Evolutionary conservation across 2,329 filamentous ascomycete genomes (phyloP).

Genomic region (Epichloe coenophiala): DNA sequence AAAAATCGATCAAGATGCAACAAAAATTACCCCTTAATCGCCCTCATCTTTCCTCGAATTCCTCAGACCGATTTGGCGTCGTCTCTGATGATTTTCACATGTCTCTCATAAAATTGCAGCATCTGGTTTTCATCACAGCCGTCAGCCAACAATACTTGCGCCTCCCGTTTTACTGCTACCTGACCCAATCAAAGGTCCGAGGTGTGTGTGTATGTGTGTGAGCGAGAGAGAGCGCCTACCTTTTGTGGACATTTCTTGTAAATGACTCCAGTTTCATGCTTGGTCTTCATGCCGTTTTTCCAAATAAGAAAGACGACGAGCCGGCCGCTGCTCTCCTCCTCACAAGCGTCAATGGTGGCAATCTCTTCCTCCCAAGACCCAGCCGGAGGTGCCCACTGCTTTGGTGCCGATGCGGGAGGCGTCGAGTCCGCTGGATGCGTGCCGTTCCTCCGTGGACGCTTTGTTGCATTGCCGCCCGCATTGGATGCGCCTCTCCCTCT

Average conservation of each 20-base stretch:
- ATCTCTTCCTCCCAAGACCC: conserved; percentile 70
- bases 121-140: conserved; percentile 26
- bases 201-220: too few species aligned
- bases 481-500: conserved; percentile 33
- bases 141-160: not conserved
- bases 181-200: not conserved
- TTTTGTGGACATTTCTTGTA: conserved; percentile 66
- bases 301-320: conserved; percentile 59
- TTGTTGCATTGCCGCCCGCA: conserved; percentile 24
- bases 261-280: conserved; percentile 53
- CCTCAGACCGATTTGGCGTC: conserved; percentile 13
- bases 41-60: not conserved
- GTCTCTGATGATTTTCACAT: conserved; percentile 38
- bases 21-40: not conserved
- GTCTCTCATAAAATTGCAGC: conserved; percentile 45
- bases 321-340: conserved; percentile 45
- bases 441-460: conserved; percentile 33
- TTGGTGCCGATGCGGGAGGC: conserved; percentile 30
- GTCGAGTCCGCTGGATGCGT: conserved; percentile 35
- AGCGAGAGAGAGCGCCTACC: conserved; percentile 27
- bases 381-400: conserved; percentile 51
- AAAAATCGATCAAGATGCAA: not conserved
- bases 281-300: conserved; percentile 61
- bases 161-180: not conserved
- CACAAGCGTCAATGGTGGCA: conserved; percentile 55